Evolutionary conservation across 2,329 filamentous ascomycete genomes (phyloP).

Genomic region (Fusarium verrucosum): DNA sequence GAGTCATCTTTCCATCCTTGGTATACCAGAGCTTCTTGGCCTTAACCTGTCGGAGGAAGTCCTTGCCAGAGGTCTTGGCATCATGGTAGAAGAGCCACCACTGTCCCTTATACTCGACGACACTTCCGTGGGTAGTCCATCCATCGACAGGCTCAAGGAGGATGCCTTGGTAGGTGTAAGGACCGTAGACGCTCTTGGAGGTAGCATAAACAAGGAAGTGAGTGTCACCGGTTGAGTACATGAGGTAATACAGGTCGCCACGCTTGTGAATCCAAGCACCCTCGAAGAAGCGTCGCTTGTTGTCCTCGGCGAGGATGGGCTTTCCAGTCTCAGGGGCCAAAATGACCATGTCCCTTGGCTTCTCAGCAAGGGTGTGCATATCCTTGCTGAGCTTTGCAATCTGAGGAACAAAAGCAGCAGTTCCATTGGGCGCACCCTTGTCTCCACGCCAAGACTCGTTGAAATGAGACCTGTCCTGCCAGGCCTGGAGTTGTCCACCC

Average conservation of each 20-base stretch:
- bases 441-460: conserved; percentile 3
- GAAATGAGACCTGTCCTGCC: conserved; percentile 17
- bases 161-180: conserved; percentile 15
- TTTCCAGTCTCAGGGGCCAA: conserved; percentile 13
- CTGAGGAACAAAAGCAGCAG: conserved; percentile 1
- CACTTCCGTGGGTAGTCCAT: conserved; percentile 21
- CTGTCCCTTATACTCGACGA: conserved; percentile 14
- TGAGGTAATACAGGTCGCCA: conserved; percentile 14
- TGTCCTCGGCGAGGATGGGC: conserved; percentile 8
- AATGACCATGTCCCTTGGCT: conserved; percentile 13
- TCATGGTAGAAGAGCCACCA: conserved; percentile 25
- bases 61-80: conserved; percentile 7
- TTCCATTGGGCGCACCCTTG: conserved; percentile 10
- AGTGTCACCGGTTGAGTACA: conserved; percentile 10
- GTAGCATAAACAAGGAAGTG: conserved; percentile 19
- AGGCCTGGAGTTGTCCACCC: conserved; percentile 14
- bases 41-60: conserved; percentile 15
- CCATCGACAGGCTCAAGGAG: conserved; percentile 14
- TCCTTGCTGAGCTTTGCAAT: conserved; percentile 20
- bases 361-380: conserved; percentile 19
- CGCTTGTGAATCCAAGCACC: conserved; percentile 15
- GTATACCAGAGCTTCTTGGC: conserved; percentile 27
- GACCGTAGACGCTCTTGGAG: conserved; percentile 11
- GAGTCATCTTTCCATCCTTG: conserved; percentile 11
- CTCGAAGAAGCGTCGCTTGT: conserved; percentile 9